These are phyloP conservation scores for Lindgomyces ingoldianus DNA, from an alignment of 495 filamentous ascomycete genomes.

Conservation along the genomic window DNA sequence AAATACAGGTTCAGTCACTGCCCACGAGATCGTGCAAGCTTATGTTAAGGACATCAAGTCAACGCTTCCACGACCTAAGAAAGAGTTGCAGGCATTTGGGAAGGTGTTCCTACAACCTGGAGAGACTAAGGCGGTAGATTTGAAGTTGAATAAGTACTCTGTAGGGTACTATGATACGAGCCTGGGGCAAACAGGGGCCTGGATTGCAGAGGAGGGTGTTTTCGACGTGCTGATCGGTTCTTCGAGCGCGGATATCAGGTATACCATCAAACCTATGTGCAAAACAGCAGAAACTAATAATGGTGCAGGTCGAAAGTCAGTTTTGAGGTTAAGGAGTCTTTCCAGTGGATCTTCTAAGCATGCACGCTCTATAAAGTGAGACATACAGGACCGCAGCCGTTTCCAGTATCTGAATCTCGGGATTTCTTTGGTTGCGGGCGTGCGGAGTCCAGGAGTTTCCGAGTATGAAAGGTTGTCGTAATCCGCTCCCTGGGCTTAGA, in stretches of 20 bases:
- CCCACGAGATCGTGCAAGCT: conserved; percentile 68
- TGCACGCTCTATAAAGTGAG: background rate
- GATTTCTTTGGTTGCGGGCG: conserved; percentile 10
- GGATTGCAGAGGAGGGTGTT: conserved; percentile 75
- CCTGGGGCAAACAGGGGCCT: conserved; percentile 52
- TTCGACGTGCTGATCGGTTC: conserved; percentile 63
- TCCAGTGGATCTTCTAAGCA: conserved; percentile 37
- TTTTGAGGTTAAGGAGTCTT: conserved; percentile 38
- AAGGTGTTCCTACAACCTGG: conserved; percentile 65
- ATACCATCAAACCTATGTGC: background rate
- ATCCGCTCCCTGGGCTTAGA: too few species aligned
- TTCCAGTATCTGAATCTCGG: too few species aligned
- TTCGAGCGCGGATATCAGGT: conserved; percentile 49
- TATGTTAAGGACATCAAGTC: conserved; percentile 62
- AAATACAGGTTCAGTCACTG: conserved; percentile 57
- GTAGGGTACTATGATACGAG: conserved; percentile 81
- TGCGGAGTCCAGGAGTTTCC: background rate
- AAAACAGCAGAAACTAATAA: conserved; percentile 7
- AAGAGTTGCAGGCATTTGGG: conserved; percentile 66
- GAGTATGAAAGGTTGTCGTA: too few species aligned
- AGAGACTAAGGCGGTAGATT: conserved; percentile 56
- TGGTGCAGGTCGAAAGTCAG: conserved; percentile 16
- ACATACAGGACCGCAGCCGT: too few species aligned
- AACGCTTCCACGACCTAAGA: conserved; percentile 63
- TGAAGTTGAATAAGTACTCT: conserved; percentile 66